These are phyloP conservation scores for Alternaria novae-zelandiae DNA, from an alignment of 2,329 filamentous ascomycete genomes.

Conservation along the genomic window DNA sequence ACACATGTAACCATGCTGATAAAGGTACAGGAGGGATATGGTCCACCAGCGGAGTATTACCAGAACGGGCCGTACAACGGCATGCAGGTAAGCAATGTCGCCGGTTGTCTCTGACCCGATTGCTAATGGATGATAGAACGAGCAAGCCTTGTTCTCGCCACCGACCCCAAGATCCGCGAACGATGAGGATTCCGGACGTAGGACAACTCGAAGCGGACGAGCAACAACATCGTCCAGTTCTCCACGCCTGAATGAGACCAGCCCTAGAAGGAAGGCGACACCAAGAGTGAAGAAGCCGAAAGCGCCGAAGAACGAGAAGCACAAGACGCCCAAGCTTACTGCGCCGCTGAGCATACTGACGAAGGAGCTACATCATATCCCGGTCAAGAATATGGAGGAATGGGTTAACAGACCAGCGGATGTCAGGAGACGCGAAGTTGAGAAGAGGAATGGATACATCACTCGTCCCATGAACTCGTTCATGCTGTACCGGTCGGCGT, in stretches of 20 bases:
- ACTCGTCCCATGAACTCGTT: constrained; percentile 97
- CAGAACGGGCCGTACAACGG: constrained; percentile 34
- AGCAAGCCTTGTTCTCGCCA: constrained; percentile 43
- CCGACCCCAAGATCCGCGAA: constrained; percentile 54
- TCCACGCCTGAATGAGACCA: constrained; percentile 26
- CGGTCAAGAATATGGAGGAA: constrained; percentile 76
- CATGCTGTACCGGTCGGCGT: constrained; percentile 95
- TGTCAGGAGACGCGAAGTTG: constrained; percentile 70
- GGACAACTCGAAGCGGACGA: constrained; percentile 47
- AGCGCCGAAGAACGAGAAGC: constrained; percentile 52
- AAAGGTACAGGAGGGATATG: constrained; percentile 40
- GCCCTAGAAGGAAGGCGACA: constrained; percentile 36
- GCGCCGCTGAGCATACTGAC: constrained; percentile 76
- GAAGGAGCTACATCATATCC: constrained; percentile 65
- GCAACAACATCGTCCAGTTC: constrained; percentile 33
- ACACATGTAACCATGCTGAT: constrained; percentile 25
- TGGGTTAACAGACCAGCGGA: constrained; percentile 78
- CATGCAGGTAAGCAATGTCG: constrained; percentile 30
- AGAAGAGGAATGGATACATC: constrained; percentile 76
- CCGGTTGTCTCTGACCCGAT: background rate
- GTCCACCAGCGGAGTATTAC: constrained; percentile 34
- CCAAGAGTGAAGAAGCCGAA: constrained; percentile 53
- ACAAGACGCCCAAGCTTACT: constrained; percentile 62
- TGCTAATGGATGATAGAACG: constrained; percentile 33
- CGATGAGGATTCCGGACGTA: constrained; percentile 48